phyloP scores from a whole-genome alignment of 2,329 filamentous ascomycete species.

The Pseudonectria foliicola region DNA sequence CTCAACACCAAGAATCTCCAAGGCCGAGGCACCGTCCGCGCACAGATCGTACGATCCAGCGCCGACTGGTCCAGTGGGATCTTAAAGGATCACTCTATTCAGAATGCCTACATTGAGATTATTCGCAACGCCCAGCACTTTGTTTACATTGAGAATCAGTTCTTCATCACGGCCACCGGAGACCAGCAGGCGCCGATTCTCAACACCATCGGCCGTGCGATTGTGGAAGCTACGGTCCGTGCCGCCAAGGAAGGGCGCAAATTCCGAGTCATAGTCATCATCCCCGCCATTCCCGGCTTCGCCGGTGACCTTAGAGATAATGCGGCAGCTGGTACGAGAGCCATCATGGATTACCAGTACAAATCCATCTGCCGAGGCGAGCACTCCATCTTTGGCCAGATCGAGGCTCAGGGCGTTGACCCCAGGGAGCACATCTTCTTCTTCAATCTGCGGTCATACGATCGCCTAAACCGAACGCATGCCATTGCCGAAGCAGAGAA shows the following conservation, averaged over 20 bases:
- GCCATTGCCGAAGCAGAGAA: constrained; percentile 69
- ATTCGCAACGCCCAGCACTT: constrained; percentile 86
- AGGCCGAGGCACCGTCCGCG: constrained; percentile 66
- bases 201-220: constrained; percentile 80
- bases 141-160: constrained; percentile 98
- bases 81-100: constrained; percentile 74
- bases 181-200: constrained; percentile 79
- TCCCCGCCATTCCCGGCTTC: constrained; percentile 89
- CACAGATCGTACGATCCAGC: constrained; percentile 83
- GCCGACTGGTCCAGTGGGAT: constrained; percentile 93
- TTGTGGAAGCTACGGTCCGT: constrained; percentile 81
- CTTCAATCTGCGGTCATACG: constrained; percentile 90
- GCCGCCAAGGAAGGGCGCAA: constrained; percentile 78
- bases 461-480: constrained; percentile 79
- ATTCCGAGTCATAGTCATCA: constrained; percentile 83
- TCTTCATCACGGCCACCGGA: constrained; percentile 93
- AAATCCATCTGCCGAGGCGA: constrained; percentile 90
- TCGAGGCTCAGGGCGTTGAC: constrained; percentile 66
- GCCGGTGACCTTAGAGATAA: constrained; percentile 81
- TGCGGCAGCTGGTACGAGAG: constrained; percentile 76
- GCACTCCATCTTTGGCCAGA: constrained; percentile 79
- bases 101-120: constrained; percentile 77
- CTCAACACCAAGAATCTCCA: constrained; percentile 58
- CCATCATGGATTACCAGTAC: constrained; percentile 99
- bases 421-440: constrained; percentile 78